Conservation (phyloP, 2,329 filamentous ascomycete genomes). For the Cordyceps cicadae region DNA sequence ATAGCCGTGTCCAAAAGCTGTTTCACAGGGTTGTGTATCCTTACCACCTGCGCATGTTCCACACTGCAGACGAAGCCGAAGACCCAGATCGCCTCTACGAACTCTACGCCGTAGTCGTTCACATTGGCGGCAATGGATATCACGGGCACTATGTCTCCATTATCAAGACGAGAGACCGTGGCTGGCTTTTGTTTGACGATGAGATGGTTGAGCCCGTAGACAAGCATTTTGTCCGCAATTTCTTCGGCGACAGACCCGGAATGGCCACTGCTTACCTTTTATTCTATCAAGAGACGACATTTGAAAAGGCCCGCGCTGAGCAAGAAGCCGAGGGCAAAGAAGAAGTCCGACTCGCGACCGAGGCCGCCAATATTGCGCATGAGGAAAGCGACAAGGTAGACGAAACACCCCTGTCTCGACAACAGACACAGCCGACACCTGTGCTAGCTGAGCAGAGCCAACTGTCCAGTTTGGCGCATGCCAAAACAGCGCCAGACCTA, state of each 20-base stretch:
- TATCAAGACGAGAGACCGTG: constrained; percentile 91
- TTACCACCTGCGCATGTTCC: constrained; percentile 92
- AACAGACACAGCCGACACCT: constrained; percentile 40
- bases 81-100: constrained; percentile 93
- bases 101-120: constrained; percentile 92
- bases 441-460: constrained; percentile 40
- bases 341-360: constrained; percentile 49
- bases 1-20: constrained; percentile 86
- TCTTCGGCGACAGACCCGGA: constrained; percentile 88
- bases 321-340: constrained; percentile 71
- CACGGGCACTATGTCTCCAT: constrained; percentile 97
- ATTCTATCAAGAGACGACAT: constrained; percentile 89
- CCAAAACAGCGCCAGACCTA: constrained; percentile 50
- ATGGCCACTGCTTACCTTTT: constrained; percentile 93
- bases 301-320: constrained; percentile 62
- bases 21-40: constrained; percentile 97
- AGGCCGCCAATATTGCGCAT: constrained; percentile 48
- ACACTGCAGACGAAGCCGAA: constrained; percentile 90
- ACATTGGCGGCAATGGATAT: constrained; percentile 93
- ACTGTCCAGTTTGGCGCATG: constrained; percentile 56
- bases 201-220: constrained; percentile 98
- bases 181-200: constrained; percentile 95
- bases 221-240: constrained; percentile 91
- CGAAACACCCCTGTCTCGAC: constrained; percentile 37
- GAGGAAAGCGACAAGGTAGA: constrained; percentile 40